Conservation (phyloP, 345 rosid species). For the Cardamine occulta region DNA sequence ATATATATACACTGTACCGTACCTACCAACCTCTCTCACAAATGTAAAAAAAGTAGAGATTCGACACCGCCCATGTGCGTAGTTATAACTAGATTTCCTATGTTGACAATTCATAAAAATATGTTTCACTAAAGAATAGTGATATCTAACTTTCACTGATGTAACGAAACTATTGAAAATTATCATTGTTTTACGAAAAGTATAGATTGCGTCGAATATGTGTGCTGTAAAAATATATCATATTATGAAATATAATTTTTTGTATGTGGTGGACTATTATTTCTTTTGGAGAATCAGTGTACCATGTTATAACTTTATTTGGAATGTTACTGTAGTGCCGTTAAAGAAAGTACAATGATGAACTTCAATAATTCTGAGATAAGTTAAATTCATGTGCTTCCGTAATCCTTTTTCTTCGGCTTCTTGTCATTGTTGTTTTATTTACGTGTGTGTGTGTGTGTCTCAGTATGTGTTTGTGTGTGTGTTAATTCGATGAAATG, state of each 20-base stretch:
- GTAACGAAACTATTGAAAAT: not conserved
- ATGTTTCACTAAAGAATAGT: constrained; percentile 5
- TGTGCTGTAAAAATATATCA: not conserved
- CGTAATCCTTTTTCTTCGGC: constrained; percentile 29
- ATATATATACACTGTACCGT: constrained; percentile 3
- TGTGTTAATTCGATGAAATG: not conserved
- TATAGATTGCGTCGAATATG: not conserved
- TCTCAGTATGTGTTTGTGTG: too few relatives aligned
- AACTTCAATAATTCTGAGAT: constrained; percentile 32
- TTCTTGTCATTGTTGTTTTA: constrained; percentile 30
- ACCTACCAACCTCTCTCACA: constrained; percentile 37
- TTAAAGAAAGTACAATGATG: constrained; percentile 31
- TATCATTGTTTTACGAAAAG: constrained; percentile 8
- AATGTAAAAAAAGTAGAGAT: not conserved
- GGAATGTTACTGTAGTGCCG: constrained; percentile 38
- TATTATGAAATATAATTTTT: not conserved
- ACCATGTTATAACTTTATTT: constrained; percentile 32
- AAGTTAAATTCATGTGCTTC: constrained; percentile 27
- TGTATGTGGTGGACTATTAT: not conserved
- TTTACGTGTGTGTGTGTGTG: not conserved
- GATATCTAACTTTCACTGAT: constrained; percentile 5
- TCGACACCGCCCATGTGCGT: constrained; percentile 26
- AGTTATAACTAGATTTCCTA: constrained; percentile 29
- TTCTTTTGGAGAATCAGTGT: constrained; percentile 5
- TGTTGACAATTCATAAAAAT: constrained; percentile 7